These are phyloP conservation scores for Colletotrichum sp. DNA, from an alignment of 2,329 filamentous ascomycete genomes.

Conservation along the genomic window DNA sequence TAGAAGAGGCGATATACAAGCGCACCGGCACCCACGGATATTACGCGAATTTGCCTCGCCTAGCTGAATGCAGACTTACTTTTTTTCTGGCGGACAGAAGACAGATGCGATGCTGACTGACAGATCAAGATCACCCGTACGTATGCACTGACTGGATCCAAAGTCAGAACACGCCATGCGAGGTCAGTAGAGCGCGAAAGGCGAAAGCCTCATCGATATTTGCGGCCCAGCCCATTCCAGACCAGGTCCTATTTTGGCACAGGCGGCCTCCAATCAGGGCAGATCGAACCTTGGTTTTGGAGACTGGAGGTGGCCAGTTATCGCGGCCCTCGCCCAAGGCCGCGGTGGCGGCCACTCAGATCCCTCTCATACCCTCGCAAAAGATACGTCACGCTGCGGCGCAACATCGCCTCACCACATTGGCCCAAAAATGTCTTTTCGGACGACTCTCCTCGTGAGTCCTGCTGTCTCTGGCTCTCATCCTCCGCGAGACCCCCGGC, in stretches of 20 bases:
- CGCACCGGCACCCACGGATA: background rate
- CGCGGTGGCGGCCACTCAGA: constrained; percentile 20
- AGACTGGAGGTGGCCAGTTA: constrained; percentile 2
- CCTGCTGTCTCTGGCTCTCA: background rate
- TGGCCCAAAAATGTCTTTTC: background rate
- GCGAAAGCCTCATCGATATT: background rate
- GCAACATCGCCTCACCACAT: constrained; percentile 17
- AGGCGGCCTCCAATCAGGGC: constrained; percentile 23
- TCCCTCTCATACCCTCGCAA: constrained; percentile 6
- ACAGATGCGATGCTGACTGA: background rate
- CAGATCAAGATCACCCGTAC: background rate
- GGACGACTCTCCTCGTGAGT: background rate
- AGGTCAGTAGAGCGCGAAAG: background rate
- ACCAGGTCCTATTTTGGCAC: constrained; percentile 3
- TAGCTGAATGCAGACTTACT: background rate
- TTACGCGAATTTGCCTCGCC: background rate
- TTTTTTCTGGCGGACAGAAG: background rate
- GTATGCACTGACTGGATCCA: constrained; percentile 13
- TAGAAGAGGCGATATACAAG: background rate
- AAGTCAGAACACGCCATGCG: background rate
- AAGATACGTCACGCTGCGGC: constrained; percentile 20
- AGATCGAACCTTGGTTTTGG: constrained; percentile 16
- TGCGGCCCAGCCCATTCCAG: constrained; percentile 6
- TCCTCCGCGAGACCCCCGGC: background rate
- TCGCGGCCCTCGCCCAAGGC: constrained; percentile 6